A percentile compares a stretch with the other conserved stretches of the same genome.
These are phyloP conservation scores for Chaetomiaceae sp. DNA, from an alignment of 2,329 filamentous ascomycete genomes.

Conservation along the genomic window DNA sequence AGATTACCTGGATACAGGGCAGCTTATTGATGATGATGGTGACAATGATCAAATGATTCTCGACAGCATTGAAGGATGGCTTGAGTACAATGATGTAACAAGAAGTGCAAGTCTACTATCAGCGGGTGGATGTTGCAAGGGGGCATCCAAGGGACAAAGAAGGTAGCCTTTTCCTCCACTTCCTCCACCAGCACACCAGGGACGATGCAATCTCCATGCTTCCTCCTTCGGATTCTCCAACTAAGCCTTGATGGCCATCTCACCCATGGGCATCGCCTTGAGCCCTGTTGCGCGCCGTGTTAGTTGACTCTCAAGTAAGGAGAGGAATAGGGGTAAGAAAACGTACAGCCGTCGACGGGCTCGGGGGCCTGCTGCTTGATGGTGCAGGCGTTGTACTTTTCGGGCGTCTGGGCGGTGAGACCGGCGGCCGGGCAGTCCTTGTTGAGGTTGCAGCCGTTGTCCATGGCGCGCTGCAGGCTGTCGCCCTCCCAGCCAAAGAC, in stretches of 20 bases:
- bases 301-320: too few relatives aligned
- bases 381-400: slow-evolving; percentile 44
- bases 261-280: slow-evolving; percentile 32
- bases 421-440: slow-evolving; percentile 40
- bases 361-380: slow-evolving; percentile 45
- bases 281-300: slow-evolving; percentile 26
- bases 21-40: not conserved
- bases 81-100: slow-evolving; percentile 7
- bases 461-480: slow-evolving; percentile 46
- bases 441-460: slow-evolving; percentile 45
- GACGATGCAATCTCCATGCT: not conserved
- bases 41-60: too few relatives aligned
- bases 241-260: slow-evolving; percentile 32
- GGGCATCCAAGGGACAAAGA: too few relatives aligned
- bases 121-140: too few relatives aligned
- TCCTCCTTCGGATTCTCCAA: not conserved
- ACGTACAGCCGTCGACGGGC: slow-evolving; percentile 46
- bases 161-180: too few relatives aligned
- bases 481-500: slow-evolving; percentile 49
- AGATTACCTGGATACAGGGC: not conserved
- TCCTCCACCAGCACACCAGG: too few relatives aligned
- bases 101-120: not conserved
- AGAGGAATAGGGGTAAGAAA: not conserved
- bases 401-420: slow-evolving; percentile 42
- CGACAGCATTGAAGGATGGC: not conserved